phyloP scores from a whole-genome alignment of 2,329 filamentous ascomycete genomes.

The Dactylellina cionopaga region DNA sequence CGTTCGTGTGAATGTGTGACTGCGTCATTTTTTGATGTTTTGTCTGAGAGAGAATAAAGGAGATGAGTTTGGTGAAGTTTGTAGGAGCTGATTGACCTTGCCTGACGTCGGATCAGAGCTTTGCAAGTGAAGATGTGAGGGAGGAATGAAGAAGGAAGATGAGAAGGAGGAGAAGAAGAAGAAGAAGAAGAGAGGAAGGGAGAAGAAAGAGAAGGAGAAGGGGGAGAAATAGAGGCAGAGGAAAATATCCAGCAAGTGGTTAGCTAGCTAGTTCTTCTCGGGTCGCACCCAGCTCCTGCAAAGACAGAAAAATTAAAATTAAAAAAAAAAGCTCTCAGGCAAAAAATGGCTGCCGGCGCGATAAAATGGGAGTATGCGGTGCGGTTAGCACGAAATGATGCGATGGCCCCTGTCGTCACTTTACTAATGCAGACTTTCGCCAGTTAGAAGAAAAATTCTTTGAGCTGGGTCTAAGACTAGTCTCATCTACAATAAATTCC shows the following conservation, averaged over 20 bases:
- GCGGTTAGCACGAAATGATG: conserved; percentile 41
- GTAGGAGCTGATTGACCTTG: conserved; percentile 45
- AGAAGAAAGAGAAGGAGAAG: neutral
- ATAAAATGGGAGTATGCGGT: too few relatives aligned
- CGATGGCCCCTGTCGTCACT: conserved; percentile 39
- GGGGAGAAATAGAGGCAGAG: conserved; percentile 26
- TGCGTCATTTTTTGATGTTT: conserved; percentile 42
- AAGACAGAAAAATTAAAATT: conserved; percentile 19
- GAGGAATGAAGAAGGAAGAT: neutral
- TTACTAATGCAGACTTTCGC: conserved; percentile 7
- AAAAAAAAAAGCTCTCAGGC: conserved; percentile 8
- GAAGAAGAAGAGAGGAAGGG: neutral
- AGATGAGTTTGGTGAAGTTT: conserved; percentile 12
- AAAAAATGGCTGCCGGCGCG: conserved; percentile 3
- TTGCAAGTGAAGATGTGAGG: neutral
- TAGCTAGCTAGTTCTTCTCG: too few relatives aligned
- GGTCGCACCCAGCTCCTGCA: conserved; percentile 21
- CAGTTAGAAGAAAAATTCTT: conserved; percentile 21
- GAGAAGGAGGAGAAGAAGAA: conserved; percentile 20
- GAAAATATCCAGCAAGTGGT: conserved; percentile 40
- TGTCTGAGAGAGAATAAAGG: conserved; percentile 2
- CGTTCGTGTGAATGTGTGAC: conserved; percentile 10
- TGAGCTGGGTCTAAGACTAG: too few relatives aligned
- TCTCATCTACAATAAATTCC: neutral
- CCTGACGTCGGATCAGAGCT: conserved; percentile 43